Percentiles rank a stretch among this genome's conserved stretches.
phyloP scores from a whole-genome alignment of 257 asterid species.

The Anisodus tanguticus region DNA sequence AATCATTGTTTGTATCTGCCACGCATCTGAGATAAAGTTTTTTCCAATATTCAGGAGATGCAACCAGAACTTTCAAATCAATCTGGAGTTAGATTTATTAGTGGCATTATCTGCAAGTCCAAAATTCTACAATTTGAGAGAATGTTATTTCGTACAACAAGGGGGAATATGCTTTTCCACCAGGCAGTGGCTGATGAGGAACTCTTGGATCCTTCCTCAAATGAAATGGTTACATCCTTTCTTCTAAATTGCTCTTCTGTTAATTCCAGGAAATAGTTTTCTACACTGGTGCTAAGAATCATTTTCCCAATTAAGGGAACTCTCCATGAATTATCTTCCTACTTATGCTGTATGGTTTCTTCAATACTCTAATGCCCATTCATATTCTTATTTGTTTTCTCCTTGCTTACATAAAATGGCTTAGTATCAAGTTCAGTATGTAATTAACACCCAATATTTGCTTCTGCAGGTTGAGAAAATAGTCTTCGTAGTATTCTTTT shows the following conservation, averaged over 20 bases:
- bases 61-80: conserved; percentile 76
- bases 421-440: conserved; percentile 22
- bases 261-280: neutral
- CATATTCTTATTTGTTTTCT: conserved; percentile 9
- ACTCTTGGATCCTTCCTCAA: conserved; percentile 80
- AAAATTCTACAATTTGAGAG: conserved; percentile 85
- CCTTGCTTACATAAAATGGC: conserved; percentile 31
- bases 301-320: neutral
- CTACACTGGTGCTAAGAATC: conserved; percentile 2
- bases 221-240: conserved; percentile 71
- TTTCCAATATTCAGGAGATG: conserved; percentile 67
- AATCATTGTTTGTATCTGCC: conserved; percentile 35
- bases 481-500: conserved; percentile 93
- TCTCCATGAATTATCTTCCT: conserved; percentile 3
- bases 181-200: conserved; percentile 79
- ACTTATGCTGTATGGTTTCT: conserved; percentile 22
- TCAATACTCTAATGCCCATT: conserved; percentile 13
- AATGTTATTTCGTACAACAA: conserved; percentile 96
- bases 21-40: conserved; percentile 13
- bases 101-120: conserved; percentile 89
- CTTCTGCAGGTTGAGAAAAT: conserved; percentile 89
- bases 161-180: conserved; percentile 97
- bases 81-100: conserved; percentile 89
- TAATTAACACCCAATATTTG: conserved; percentile 35
- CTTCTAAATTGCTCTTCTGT: conserved; percentile 17